These are phyloP conservation scores for Trichosporon inkin DNA, from an alignment of 1,284 basidiomycete genomes.

Conservation along the genomic window DNA sequence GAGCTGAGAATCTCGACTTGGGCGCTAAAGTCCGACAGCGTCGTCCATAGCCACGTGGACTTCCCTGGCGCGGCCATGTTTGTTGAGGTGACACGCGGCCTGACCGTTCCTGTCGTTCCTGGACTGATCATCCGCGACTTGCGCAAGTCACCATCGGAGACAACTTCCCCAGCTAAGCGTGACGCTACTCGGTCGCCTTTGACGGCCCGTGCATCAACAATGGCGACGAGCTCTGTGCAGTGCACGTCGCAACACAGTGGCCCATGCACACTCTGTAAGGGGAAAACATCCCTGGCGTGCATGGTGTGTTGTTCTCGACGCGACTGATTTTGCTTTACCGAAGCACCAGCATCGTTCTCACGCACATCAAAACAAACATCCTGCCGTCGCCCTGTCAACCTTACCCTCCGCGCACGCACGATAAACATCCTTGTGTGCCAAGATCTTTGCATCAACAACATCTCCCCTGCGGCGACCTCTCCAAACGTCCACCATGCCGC, in stretches of 20 bases:
- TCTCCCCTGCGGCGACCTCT: too few relatives aligned
- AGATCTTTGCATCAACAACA: background rate
- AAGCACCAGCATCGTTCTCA: background rate
- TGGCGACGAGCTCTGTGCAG: background rate
- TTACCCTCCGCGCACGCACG: background rate
- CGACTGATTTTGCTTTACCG: conserved; percentile 4
- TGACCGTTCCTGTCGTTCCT: background rate
- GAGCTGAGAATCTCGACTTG: background rate
- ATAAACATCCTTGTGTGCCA: conserved; percentile 7
- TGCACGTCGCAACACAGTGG: background rate
- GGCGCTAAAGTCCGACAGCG: background rate
- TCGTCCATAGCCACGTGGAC: background rate
- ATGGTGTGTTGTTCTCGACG: background rate
- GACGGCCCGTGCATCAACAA: background rate
- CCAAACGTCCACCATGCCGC: background rate
- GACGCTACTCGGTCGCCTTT: background rate
- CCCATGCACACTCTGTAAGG: background rate
- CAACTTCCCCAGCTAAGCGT: background rate
- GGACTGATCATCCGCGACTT: background rate
- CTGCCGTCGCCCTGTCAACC: conserved; percentile 1
- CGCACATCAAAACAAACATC: conserved; percentile 2
- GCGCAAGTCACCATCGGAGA: conserved; percentile 8
- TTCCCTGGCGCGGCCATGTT: too few relatives aligned
- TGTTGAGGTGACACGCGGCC: background rate
- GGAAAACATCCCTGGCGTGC: background rate